Percentiles rank a stretch among this genome's conserved stretches.
Evolutionary conservation across 1,284 basidiomycete species (phyloP).

Genomic region (Cystobasidium slooffiae): DNA sequence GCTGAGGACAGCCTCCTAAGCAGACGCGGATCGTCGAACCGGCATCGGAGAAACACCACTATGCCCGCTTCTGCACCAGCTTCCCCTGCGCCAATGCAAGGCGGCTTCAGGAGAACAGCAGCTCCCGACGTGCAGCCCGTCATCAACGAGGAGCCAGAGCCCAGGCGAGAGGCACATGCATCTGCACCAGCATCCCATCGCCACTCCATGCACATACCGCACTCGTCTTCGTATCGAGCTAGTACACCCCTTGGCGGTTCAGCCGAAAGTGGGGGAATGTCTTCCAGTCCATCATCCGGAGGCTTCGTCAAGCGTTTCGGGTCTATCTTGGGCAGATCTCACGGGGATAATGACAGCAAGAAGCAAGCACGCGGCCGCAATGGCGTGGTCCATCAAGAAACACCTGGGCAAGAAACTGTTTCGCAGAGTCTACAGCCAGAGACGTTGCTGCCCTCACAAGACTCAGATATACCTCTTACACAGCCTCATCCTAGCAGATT

Average conservation of each 20-base stretch:
- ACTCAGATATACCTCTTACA: constrained; percentile 49
- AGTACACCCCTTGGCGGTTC: constrained; percentile 24
- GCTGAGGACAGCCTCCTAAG: not conserved
- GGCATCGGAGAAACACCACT: constrained; percentile 20
- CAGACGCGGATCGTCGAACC: not conserved
- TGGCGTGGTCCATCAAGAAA: not conserved
- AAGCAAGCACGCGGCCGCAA: constrained; percentile 20
- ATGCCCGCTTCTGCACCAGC: constrained; percentile 28
- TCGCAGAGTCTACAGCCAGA: not conserved
- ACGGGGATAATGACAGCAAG: constrained; percentile 33
- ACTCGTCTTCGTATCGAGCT: not conserved
- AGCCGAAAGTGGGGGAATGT: constrained; percentile 44
- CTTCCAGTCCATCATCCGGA: constrained; percentile 39
- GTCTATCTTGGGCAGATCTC: constrained; percentile 54
- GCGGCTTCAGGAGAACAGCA: constrained; percentile 39
- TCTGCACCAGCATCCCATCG: constrained; percentile 27
- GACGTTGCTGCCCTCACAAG: constrained; percentile 11
- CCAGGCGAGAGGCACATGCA: constrained; percentile 9
- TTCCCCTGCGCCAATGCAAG: constrained; percentile 40
- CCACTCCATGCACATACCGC: constrained; percentile 28
- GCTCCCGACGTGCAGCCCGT: constrained; percentile 32
- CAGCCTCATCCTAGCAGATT: constrained; percentile 47
- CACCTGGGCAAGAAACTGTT: not conserved
- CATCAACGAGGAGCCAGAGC: not conserved
- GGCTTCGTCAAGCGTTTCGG: constrained; percentile 55